These are phyloP conservation scores for Exophiala calicioides DNA, from an alignment of 2,329 filamentous ascomycete genomes.

Conservation along the genomic window DNA sequence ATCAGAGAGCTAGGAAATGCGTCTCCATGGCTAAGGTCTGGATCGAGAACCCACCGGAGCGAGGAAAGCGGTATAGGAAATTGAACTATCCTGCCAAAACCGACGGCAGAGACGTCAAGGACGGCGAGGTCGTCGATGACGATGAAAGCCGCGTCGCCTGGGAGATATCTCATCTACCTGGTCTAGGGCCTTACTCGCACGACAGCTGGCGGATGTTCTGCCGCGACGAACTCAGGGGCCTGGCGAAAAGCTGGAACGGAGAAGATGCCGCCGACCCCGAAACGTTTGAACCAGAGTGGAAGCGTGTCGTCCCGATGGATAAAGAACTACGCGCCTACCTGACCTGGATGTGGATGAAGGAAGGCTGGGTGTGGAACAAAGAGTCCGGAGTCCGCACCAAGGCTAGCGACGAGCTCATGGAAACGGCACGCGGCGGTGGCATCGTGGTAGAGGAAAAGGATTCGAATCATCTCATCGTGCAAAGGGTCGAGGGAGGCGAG, in stretches of 20 bases:
- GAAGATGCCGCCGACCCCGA: constrained; percentile 38
- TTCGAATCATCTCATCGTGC: constrained; percentile 27
- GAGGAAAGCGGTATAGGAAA: constrained; percentile 58
- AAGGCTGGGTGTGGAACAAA: constrained; percentile 81
- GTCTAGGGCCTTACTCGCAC: constrained; percentile 73
- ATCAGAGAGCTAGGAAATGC: constrained; percentile 66
- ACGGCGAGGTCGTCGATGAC: constrained; percentile 51
- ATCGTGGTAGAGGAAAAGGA: constrained; percentile 45
- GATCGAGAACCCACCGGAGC: constrained; percentile 62
- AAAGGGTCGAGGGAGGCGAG: constrained; percentile 14
- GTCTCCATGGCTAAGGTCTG: constrained; percentile 71
- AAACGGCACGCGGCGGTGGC: constrained; percentile 42
- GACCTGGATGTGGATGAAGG: constrained; percentile 87
- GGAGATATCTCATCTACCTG: constrained; percentile 84
- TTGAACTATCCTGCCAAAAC: constrained; percentile 56
- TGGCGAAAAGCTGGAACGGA: constrained; percentile 68
- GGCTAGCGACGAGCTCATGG: constrained; percentile 42
- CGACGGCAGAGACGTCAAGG: constrained; percentile 52
- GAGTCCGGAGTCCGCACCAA: constrained; percentile 58
- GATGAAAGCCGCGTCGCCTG: constrained; percentile 60
- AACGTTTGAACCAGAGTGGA: constrained; percentile 84
- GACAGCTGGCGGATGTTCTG: constrained; percentile 96
- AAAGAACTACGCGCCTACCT: constrained; percentile 83
- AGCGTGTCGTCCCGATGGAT: constrained; percentile 76
- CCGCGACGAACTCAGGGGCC: constrained; percentile 70